Evolutionary conservation across 2,329 filamentous ascomycete species (phyloP), one percentile per base, ranked within the genome.

Genomic region (Mycosphaerelloides madeirae): DNA sequence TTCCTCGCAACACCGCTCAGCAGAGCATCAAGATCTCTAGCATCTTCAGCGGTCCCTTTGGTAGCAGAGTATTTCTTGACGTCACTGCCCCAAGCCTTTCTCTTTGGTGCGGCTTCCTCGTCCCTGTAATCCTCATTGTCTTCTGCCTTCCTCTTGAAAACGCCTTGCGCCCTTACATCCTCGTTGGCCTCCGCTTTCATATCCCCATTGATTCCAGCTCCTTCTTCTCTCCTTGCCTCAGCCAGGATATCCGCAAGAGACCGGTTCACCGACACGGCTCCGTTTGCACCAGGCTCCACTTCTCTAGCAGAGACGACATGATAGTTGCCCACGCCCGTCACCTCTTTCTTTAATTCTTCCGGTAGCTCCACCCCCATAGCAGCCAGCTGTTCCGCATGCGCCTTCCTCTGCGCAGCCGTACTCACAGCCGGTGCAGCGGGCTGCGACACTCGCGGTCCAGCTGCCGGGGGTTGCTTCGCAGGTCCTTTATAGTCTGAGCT

Each of bases 301-400:
- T 58, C 56, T 22, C 57, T 68, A 53, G 72, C 74, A 34, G 80
- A 75, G 31, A 87, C 78, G 5, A 78, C 80, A 46, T 87, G 81
- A 91, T 91, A 98, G 41, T 95, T 86, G 25, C 93, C 88, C 3
- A 84, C 83, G 72, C 96, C 81, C 4, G 90, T 89, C 79, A 96
- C 81, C 48, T 93, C 87, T 2, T 78, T 75, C 47, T 87, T 76
- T 44, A 87, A 81, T 53, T 85, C 82, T 34, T 87, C 82, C 1
- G 93, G 93, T 42, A 97, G 79, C 36, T 81, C 80, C 38, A 98
- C 81, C 0, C 93, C 93, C 75, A 98, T 78, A 29, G 85, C 86
- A 3, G 85, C 89, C 9, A 98, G 74, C 66, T 97, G 89, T 52
- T 89, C 83, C 59, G 94, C 79, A 68, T 98, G 93, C 43, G 77